phyloP scores from a whole-genome alignment of 208 protist genomes.

The Angomonas ambiguus region DNA sequence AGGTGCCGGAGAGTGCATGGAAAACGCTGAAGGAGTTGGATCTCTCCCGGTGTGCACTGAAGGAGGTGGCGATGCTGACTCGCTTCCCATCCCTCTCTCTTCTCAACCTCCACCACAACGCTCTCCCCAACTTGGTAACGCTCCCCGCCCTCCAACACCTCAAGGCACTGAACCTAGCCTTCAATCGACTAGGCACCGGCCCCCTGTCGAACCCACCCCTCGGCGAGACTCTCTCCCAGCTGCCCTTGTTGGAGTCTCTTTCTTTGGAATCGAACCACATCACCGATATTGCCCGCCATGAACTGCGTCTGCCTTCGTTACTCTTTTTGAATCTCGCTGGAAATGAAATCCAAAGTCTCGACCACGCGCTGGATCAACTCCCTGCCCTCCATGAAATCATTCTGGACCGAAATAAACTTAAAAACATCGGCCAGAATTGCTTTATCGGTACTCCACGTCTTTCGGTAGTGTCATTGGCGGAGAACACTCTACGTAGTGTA shows the following conservation, averaged over 20 bases:
- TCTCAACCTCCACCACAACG: slow-evolving; percentile 80
- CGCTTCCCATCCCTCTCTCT: slow-evolving; percentile 55
- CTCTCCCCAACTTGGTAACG: slow-evolving; percentile 45
- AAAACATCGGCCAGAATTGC: slow-evolving; percentile 40
- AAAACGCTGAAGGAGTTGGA: slow-evolving; percentile 46
- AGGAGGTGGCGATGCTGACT: slow-evolving; percentile 63
- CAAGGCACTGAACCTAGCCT: slow-evolving; percentile 73
- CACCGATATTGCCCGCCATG: slow-evolving; percentile 42
- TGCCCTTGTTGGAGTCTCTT: slow-evolving; percentile 65
- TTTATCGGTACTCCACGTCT: slow-evolving; percentile 55
- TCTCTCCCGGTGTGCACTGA: slow-evolving; percentile 71
- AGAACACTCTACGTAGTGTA: slow-evolving; percentile 67
- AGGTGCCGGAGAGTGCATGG: slow-evolving; percentile 34
- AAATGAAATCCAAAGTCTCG: slow-evolving; percentile 84
- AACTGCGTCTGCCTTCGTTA: slow-evolving; percentile 51
- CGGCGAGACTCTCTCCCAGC: slow-evolving; percentile 40
- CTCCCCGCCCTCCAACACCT: slow-evolving; percentile 45
- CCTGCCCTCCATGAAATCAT: slow-evolving; percentile 85
- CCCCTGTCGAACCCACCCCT: slow-evolving; percentile 16
- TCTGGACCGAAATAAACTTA: slow-evolving; percentile 90
- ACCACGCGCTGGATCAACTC: slow-evolving; percentile 65
- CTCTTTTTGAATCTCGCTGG: slow-evolving; percentile 83
- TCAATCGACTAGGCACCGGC: slow-evolving; percentile 65
- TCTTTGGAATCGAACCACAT: slow-evolving; percentile 86
- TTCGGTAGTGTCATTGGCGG: slow-evolving; percentile 56